Percentiles rank a stretch among this genome's conserved stretches.
Evolutionary conservation across 768 basidiomycete genomes (phyloP).

Genomic region (Tephrocybe sp.): DNA sequence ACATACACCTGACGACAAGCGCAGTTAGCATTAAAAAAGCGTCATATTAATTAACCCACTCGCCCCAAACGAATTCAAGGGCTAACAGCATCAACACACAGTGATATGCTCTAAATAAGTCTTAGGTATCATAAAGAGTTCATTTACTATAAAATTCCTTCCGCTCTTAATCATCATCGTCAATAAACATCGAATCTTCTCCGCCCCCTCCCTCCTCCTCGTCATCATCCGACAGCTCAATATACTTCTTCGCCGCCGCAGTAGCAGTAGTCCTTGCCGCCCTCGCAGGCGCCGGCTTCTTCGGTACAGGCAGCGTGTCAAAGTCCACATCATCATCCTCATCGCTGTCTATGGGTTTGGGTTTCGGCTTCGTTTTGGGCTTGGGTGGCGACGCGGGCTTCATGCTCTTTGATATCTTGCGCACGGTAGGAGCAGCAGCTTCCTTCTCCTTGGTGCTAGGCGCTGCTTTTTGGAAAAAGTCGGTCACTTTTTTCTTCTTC

Average conservation of each 20-base stretch:
- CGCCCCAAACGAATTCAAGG: too few relatives aligned
- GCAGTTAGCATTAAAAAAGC: too few relatives aligned
- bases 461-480: constrained; percentile 57
- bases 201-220: constrained; percentile 43
- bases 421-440: constrained; percentile 35
- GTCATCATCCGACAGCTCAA: constrained; percentile 55
- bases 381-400: constrained; percentile 56
- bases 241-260: constrained; percentile 56
- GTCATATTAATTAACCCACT: too few relatives aligned
- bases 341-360: constrained; percentile 47
- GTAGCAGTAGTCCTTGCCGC: constrained; percentile 45
- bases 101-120: neutral
- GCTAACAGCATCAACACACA: neutral
- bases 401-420: constrained; percentile 61
- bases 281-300: constrained; percentile 46
- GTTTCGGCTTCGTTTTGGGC: constrained; percentile 42
- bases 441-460: constrained; percentile 37
- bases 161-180: constrained; percentile 21
- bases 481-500: constrained; percentile 60
- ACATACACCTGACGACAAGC: too few relatives aligned
- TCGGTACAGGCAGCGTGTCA: constrained; percentile 38
- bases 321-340: constrained; percentile 43
- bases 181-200: constrained; percentile 51
- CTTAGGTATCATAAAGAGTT: neutral
- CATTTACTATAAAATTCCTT: too few relatives aligned